Conservation (phyloP, 306 rosid species). For the Vigna trinervia region DNA sequence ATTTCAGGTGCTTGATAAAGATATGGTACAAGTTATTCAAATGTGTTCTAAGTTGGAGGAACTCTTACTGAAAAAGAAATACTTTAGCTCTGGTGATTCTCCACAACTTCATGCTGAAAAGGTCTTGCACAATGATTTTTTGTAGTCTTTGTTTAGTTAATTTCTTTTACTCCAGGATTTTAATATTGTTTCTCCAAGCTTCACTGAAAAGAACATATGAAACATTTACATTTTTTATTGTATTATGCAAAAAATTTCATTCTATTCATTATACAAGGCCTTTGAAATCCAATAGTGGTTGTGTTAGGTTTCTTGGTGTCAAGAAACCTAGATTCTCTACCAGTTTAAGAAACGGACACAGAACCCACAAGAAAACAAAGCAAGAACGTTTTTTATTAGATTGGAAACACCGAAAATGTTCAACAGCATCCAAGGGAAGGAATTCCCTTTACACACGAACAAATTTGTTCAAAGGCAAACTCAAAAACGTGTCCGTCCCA, state of each 20-base stretch:
- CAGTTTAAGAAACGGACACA: no score
- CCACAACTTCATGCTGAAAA: conserved; percentile 69
- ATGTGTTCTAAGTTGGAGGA: conserved; percentile 71
- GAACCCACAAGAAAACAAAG: no score
- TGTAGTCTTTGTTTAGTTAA: conserved; percentile 28
- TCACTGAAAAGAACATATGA: conserved; percentile 14
- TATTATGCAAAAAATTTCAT: conserved; percentile 19
- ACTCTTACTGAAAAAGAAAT: conserved; percentile 74
- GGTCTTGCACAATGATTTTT: conserved; percentile 59
- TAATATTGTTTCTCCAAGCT: conserved; percentile 30
- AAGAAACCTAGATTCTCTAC: no score
- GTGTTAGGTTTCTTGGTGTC: no score
- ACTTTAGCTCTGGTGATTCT: conserved; percentile 67
- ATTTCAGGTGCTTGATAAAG: conserved; percentile 68
- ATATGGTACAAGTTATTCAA: conserved; percentile 55
- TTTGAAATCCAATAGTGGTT: not conserved
- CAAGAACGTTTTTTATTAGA: no score
- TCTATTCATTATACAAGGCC: conserved; percentile 7
- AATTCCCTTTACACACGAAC: no score
- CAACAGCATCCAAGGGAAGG: no score
- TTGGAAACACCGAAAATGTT: no score
- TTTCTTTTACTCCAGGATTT: conserved; percentile 28
- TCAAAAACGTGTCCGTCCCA: no score
- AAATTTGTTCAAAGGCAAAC: no score
- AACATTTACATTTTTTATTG: conserved; percentile 22